phyloP scores from a whole-genome alignment of 2,329 filamentous ascomycete genomes.

The Capronia coronata region DNA sequence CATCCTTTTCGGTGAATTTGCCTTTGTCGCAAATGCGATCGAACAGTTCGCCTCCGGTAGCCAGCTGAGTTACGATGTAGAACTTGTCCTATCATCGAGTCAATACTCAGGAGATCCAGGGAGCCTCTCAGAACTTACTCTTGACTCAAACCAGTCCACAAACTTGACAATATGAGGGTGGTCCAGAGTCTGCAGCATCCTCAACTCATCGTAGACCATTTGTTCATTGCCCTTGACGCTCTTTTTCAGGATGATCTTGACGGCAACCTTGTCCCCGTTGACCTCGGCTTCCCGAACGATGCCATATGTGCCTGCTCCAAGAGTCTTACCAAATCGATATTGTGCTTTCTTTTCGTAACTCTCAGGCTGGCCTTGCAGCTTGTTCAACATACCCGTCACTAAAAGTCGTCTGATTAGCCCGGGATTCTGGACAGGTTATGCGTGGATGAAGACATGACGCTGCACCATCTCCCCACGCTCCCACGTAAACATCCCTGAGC shows the following conservation, averaged over 20 bases:
- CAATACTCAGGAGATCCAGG: conserved; percentile 2
- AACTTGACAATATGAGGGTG: conserved; percentile 97
- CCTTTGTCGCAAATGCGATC: conserved; percentile 97
- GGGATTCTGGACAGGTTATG: neutral
- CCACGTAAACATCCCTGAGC: neutral
- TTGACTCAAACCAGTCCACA: conserved; percentile 98
- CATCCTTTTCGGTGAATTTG: conserved; percentile 97
- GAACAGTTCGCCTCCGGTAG: conserved; percentile 92
- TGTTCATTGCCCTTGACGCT: conserved; percentile 97
- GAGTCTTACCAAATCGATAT: conserved; percentile 86
- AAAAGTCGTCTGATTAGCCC: conserved; percentile 20
- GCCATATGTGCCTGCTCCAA: conserved; percentile 95
- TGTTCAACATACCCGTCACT: conserved; percentile 90
- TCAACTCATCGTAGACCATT: conserved; percentile 97
- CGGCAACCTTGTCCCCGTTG: conserved; percentile 75
- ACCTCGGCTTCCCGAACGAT: conserved; percentile 93
- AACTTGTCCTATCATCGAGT: conserved; percentile 73
- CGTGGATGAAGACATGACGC: neutral
- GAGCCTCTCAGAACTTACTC: conserved; percentile 50
- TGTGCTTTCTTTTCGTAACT: conserved; percentile 98
- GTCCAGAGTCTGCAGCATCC: conserved; percentile 82
- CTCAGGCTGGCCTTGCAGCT: conserved; percentile 91
- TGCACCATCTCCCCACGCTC: neutral
- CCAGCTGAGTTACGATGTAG: conserved; percentile 96
- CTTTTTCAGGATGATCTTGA: conserved; percentile 99